Percentiles rank a stretch among this genome's conserved stretches.
Conservation (phyloP, 495 filamentous ascomycete species). For the Podospora sp. region DNA sequence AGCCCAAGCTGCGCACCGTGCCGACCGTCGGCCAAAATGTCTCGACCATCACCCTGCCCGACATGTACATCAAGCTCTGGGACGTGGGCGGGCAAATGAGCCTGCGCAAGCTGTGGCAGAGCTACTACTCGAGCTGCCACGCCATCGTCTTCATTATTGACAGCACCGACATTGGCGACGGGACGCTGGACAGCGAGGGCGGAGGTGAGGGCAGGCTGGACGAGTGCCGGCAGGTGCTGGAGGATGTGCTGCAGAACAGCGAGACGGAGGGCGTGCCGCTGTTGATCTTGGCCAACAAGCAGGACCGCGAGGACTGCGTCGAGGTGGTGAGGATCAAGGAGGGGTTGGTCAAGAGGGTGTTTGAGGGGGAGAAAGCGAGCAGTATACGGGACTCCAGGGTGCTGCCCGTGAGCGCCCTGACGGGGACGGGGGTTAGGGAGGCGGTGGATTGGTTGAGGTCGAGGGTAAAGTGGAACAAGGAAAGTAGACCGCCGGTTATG, state of each 20-base stretch:
- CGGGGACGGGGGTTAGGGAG: constrained; percentile 87
- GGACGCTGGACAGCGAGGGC: constrained; percentile 61
- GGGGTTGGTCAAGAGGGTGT: constrained; percentile 87
- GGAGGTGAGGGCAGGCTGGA: constrained; percentile 63
- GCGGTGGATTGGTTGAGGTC: constrained; percentile 94
- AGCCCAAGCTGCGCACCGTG: constrained; percentile 71
- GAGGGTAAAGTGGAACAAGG: constrained; percentile 94
- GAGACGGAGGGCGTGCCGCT: constrained; percentile 90
- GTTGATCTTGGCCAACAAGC: constrained; percentile 93
- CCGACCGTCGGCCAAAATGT: constrained; percentile 98
- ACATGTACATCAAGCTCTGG: constrained; percentile 98
- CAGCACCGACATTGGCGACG: constrained; percentile 85
- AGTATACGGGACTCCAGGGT: constrained; percentile 88
- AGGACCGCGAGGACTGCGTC: constrained; percentile 95
- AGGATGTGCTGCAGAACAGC: constrained; percentile 79
- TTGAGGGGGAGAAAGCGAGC: constrained; percentile 86
- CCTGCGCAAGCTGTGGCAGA: constrained; percentile 91
- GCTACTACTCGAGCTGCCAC: constrained; percentile 90
- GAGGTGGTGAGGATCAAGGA: constrained; percentile 98
- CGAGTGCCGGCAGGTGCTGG: constrained; percentile 86
- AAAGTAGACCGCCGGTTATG: constrained; percentile 90
- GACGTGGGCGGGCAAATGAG: constrained; percentile 92
- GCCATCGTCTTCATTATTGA: constrained; percentile 98
- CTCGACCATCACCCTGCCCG: constrained; percentile 78
- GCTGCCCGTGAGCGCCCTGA: constrained; percentile 86